Base-by-base conservation (phyloP, 23 red algal genomes). In the Agarophyton chilense region DNA sequence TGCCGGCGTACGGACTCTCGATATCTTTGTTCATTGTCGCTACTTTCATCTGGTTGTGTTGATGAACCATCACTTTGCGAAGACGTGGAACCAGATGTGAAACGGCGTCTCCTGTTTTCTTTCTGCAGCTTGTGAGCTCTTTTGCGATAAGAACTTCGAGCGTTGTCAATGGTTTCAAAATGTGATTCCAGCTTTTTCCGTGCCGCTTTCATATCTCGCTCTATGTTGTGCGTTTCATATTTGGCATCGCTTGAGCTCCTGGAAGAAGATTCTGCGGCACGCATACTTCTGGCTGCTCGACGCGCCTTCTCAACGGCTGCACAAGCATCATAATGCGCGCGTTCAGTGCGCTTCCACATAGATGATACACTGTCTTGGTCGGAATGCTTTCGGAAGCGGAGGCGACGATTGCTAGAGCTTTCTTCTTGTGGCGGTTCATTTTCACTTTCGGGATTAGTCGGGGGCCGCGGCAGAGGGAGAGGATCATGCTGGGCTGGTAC, bases 401-500 rank as follows among this genome's bases (percentile, higher is more conserved):
- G 85, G 43, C 70, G 50, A 10, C 72, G 67, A 60, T 36, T 61
- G 9, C 17, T 47, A 41, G 40, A 47, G 11, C 38, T 28, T 14
- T 47, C 55, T 36, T 63, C 55, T 10, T 52, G 70, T 13, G 72
- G 25, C 10, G 43, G 25, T 25, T 70, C 17, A 13, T n/a, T 50
- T 12, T 73, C 21, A 6, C 11, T 63, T 21, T 67, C 68, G 41
- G 3, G 38, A 16, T 34, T 41, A 64, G 82, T 33, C 10, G 60
- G 49, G 12, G 51, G 66, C 16, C 49, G 68, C 24, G 71, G 85
- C 11, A 89, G 31, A 13, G 71, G 73, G 25, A 89, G 53, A 0
- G 85, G 85, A 45, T 77, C 52, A 32, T 89, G 85, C 52, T 89
- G 71, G 3, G 85, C 85, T 17, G 85, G 85, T 5, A 56, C 21